These are phyloP conservation scores for Aspergillus floridensis DNA, from an alignment of 2,329 filamentous ascomycete genomes.

Conservation along the genomic window DNA sequence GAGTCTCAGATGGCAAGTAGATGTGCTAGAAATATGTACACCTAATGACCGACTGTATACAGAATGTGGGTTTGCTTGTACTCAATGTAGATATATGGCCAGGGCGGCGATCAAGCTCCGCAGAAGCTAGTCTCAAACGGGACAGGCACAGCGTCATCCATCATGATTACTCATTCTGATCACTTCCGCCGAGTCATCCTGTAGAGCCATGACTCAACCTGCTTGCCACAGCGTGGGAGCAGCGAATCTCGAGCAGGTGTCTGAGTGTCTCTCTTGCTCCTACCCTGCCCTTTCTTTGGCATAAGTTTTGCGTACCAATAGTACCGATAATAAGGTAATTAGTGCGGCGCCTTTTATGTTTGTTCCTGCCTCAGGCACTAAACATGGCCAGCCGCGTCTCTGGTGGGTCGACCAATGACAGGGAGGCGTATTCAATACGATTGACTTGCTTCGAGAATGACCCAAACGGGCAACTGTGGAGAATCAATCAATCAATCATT, in stretches of 20 bases:
- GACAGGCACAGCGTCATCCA: not conserved
- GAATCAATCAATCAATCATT: too few species aligned
- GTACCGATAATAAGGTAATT: too few species aligned
- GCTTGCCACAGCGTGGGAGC: not conserved
- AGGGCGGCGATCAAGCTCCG: not conserved
- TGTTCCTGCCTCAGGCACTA: too few species aligned
- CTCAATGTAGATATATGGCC: not conserved
- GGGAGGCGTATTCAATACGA: constrained; percentile 6
- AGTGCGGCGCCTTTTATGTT: too few species aligned
- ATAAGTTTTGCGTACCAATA: too few species aligned
- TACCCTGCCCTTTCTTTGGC: too few species aligned
- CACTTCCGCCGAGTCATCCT: too few species aligned
- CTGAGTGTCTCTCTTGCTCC: too few species aligned
- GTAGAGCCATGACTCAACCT: not conserved
- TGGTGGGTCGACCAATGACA: not conserved
- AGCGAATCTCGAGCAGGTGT: not conserved
- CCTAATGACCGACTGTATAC: too few species aligned
- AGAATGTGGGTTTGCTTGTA: too few species aligned
- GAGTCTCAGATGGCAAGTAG: too few species aligned
- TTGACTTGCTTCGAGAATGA: not conserved
- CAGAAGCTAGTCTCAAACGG: not conserved
- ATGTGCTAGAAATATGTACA: too few species aligned
- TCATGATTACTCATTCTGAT: constrained; percentile 3
- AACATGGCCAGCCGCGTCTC: not conserved
- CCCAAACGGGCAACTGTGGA: not conserved